Evolutionary conservation across 2,329 filamentous ascomycete genomes (phyloP).

Genomic region (Metarhizium guizhouense): DNA sequence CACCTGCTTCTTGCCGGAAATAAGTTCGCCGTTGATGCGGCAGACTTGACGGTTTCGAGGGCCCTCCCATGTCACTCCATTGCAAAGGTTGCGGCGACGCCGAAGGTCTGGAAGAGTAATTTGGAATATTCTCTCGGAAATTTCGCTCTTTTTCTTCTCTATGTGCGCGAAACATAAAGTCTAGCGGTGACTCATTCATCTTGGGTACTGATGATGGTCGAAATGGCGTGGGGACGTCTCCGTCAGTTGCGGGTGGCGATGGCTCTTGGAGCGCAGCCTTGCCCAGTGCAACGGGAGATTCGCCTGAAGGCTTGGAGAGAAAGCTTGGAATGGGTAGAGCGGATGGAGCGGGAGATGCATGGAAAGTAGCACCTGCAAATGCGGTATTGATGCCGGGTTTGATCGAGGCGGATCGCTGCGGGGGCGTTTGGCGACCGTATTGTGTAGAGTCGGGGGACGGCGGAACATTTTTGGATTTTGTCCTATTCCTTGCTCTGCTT

Average conservation of each 20-base stretch:
- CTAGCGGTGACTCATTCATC: conserved; percentile 64
- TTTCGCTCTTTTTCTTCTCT: conserved; percentile 63
- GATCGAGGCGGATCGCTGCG: conserved; percentile 30
- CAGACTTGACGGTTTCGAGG: conserved; percentile 14
- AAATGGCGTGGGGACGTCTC: conserved; percentile 38
- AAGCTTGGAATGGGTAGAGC: conserved; percentile 87
- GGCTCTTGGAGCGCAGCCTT: conserved; percentile 30
- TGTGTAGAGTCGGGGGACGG: conserved; percentile 33
- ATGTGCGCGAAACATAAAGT: conserved; percentile 85
- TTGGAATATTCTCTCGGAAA: conserved; percentile 27
- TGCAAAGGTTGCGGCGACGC: not conserved
- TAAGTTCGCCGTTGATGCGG: conserved; percentile 17
- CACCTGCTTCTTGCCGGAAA: conserved; percentile 12
- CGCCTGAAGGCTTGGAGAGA: conserved; percentile 62
- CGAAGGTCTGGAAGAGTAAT: conserved; percentile 16
- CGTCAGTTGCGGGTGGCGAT: conserved; percentile 44
- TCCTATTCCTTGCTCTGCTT: conserved; percentile 21
- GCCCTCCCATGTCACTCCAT: conserved; percentile 11
- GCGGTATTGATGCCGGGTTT: conserved; percentile 44
- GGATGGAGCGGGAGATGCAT: conserved; percentile 86
- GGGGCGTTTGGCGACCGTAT: conserved; percentile 32
- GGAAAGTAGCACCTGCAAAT: conserved; percentile 91
- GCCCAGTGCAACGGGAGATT: conserved; percentile 38
- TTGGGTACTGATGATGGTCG: conserved; percentile 24
- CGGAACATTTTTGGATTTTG: conserved; percentile 11